Conservation (phyloP, 2,329 filamentous ascomycete genomes). For the Microthyrium microscopicum region DNA sequence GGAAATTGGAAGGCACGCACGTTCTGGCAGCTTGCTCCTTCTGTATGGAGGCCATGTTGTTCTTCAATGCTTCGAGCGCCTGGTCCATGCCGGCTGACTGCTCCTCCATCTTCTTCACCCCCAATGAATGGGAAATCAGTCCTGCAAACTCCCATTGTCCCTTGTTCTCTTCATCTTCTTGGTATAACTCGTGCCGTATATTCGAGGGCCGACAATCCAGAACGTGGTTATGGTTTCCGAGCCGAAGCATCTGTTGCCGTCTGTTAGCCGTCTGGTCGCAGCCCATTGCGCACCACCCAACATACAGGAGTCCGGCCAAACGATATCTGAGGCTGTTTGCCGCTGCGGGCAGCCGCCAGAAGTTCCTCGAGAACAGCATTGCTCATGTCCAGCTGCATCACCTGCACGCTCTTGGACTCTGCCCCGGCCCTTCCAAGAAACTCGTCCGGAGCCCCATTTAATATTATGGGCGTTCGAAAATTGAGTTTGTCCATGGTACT, state of each 20-base stretch:
- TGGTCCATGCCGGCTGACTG: conserved; percentile 40
- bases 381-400: conserved; percentile 25
- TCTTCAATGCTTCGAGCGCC: conserved; percentile 41
- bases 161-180: conserved; percentile 19
- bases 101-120: conserved; percentile 36
- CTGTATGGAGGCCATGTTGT: conserved; percentile 40
- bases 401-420: conserved; percentile 17
- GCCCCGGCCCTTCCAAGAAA: conserved; percentile 18
- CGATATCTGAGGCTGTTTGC: conserved; percentile 21
- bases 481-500: too few species aligned
- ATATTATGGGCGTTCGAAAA: conserved; percentile 10
- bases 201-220: conserved; percentile 20
- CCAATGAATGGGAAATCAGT: conserved; percentile 39
- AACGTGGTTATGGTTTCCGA: conserved; percentile 5
- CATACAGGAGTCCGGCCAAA: conserved; percentile 25
- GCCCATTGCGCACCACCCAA: conserved; percentile 8
- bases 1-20: conserved; percentile 24
- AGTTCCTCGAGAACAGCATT: conserved; percentile 25
- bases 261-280: conserved; percentile 5
- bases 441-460: conserved; percentile 22
- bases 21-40: conserved; percentile 45
- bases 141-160: conserved; percentile 36
- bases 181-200: conserved; percentile 42
- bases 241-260: conserved; percentile 5
- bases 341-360: conserved; percentile 19